phyloP scores from a whole-genome alignment of 2,329 filamentous ascomycete species.

The Phialocephala sp. region DNA sequence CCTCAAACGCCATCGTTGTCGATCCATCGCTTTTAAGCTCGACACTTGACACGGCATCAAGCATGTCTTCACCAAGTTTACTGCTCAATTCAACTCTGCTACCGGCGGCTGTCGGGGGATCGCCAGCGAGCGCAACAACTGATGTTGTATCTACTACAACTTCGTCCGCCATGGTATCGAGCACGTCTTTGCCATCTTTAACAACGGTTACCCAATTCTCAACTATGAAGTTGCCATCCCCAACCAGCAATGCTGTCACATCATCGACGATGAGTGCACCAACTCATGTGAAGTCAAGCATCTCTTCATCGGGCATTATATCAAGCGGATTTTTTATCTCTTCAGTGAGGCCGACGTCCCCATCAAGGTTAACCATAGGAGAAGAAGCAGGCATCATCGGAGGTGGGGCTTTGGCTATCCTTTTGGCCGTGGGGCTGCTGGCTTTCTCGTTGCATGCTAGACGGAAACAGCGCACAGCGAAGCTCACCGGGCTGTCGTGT shows the following conservation, averaged over 20 bases:
- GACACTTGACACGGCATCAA: not conserved
- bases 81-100: too few species aligned
- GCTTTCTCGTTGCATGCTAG: not conserved
- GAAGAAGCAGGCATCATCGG: not conserved
- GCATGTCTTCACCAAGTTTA: not conserved
- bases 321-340: too few species aligned
- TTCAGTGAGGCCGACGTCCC: too few species aligned
- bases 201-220: not conserved
- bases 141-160: too few species aligned
- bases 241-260: too few species aligned
- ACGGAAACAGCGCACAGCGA: not conserved
- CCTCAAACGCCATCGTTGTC: too few species aligned
- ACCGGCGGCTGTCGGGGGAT: too few species aligned
- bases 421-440: not conserved
- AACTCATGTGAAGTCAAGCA: too few species aligned
- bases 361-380: not conserved
- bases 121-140: too few species aligned
- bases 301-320: too few species aligned
- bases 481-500: not conserved
- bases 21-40: not conserved
- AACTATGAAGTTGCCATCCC: too few species aligned
- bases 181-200: not conserved
- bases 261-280: too few species aligned
- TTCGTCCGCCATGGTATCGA: not conserved
- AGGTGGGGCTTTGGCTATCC: not conserved